Evolutionary conservation across 495 filamentous ascomycete species (phyloP), one percentile per base, ranked within the genome.

Genomic region (Hapsidospora chrysogenum): DNA sequence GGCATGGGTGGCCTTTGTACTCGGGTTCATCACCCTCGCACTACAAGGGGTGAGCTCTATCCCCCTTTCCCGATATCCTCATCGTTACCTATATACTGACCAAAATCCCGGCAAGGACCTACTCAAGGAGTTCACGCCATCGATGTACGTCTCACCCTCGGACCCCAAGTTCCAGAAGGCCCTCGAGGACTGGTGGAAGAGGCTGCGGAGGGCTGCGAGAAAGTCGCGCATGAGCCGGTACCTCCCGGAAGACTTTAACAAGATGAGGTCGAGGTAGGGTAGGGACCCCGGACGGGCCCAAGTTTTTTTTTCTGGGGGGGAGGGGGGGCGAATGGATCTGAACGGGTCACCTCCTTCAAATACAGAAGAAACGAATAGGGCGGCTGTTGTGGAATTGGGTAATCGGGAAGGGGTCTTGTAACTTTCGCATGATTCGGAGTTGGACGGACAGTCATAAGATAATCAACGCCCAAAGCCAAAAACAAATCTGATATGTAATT

Each of bases 241-340:
- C 28, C 31, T 40, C 16, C 38, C 38, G 1, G 25, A 40, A 10
- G 26, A 16, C 4, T 35, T 34, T 21, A 14, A 25, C 54, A 60
- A 37, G 61, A 63, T 51, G 58, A 65, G 29, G 63, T 60, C 53
- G 40, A 48, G 45, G 49, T 43, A 26, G 23, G 23, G 6, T 26
- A n/a, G 23, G 11, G 23, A 26, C 23, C 23, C 6, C 23, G 23
- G 6, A 26, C 11, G n/a, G n/a, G n/a, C n/a, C n/a, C n/a, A n/a
- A n/a, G n/a, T n/a, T n/a, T n/a, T n/a, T n/a, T n/a, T n/a, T n/a
- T n/a, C n/a, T n/a, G n/a, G n/a, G n/a, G n/a, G n/a, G n/a, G n/a
- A n/a, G n/a, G n/a, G n/a, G n/a, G n/a, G n/a, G n/a, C n/a, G n/a
- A n/a, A n/a, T n/a, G n/a, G n/a, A n/a, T n/a, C n/a, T n/a, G n/a